Evolutionary conservation across 208 protist species (phyloP).

Genomic region (Trypanosomatidae sp.): DNA sequence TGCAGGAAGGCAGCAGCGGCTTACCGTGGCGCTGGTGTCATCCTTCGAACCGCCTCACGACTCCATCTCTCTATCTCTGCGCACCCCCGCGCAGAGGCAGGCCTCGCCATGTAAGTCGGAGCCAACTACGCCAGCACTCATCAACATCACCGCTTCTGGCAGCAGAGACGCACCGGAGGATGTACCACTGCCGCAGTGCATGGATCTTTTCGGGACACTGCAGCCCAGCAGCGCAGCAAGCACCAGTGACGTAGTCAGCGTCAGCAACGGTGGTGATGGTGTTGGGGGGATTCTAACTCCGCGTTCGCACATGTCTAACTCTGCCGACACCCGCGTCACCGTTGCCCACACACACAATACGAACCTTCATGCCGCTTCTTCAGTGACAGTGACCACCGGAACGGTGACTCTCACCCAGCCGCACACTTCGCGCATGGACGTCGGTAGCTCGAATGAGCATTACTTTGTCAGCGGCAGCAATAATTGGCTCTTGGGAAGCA

Average conservation of each 20-base stretch:
- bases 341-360: neutral
- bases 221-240: neutral
- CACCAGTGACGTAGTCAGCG: neutral
- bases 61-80: neutral
- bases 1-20: neutral
- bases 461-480: neutral
- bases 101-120: neutral
- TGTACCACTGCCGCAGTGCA: slow-evolving; percentile 9
- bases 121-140: neutral
- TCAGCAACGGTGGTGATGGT: neutral
- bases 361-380: neutral
- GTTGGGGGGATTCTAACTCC: neutral
- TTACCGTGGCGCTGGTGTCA: neutral
- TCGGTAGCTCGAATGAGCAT: neutral
- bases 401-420: neutral
- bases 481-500: slow-evolving; percentile 9
- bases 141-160: neutral
- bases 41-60: neutral
- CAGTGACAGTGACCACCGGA: neutral
- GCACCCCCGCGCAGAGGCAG: neutral
- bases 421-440: neutral
- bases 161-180: slow-evolving; percentile 16
- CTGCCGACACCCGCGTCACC: neutral
- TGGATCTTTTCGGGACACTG: neutral
- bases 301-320: neutral